Evolutionary conservation across 2,329 filamentous ascomycete species (phyloP).

Genomic region (Meredithiella fracta): DNA sequence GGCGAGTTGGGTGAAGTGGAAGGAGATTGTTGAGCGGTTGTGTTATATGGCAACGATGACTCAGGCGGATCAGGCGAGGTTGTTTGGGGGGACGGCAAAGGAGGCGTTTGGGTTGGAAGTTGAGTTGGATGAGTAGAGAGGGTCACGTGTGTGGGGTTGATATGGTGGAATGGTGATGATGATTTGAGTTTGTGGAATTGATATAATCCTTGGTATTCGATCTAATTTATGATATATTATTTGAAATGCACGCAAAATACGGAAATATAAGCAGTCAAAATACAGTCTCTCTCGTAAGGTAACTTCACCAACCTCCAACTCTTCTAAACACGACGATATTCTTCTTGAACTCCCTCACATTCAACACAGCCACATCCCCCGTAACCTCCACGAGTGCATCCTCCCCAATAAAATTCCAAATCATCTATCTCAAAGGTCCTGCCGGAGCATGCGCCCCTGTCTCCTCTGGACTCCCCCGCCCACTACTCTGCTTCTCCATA

Average conservation of each 20-base stretch:
- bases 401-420: constrained; percentile 9
- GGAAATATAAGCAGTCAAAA: too few species aligned
- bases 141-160: too few species aligned
- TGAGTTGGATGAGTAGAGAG: constrained; percentile 8
- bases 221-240: too few species aligned
- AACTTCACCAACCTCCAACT: neutral
- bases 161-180: too few species aligned
- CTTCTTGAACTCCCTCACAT: neutral
- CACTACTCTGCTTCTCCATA: neutral
- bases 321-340: constrained; percentile 9
- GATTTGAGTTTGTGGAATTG: too few species aligned
- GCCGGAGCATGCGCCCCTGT: constrained; percentile 1
- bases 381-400: neutral
- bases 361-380: too few species aligned
- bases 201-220: too few species aligned
- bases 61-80: constrained; percentile 42
- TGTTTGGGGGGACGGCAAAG: constrained; percentile 59
- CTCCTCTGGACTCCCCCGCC: neutral
- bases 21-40: constrained; percentile 48
- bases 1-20: constrained; percentile 62
- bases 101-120: constrained; percentile 41
- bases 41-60: constrained; percentile 45
- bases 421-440: constrained; percentile 12
- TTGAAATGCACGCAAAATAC: too few species aligned
- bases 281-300: too few species aligned